Evolutionary conservation across 2,329 filamentous ascomycete genomes (phyloP).

Genomic region (Paramyrothecium sp.): DNA sequence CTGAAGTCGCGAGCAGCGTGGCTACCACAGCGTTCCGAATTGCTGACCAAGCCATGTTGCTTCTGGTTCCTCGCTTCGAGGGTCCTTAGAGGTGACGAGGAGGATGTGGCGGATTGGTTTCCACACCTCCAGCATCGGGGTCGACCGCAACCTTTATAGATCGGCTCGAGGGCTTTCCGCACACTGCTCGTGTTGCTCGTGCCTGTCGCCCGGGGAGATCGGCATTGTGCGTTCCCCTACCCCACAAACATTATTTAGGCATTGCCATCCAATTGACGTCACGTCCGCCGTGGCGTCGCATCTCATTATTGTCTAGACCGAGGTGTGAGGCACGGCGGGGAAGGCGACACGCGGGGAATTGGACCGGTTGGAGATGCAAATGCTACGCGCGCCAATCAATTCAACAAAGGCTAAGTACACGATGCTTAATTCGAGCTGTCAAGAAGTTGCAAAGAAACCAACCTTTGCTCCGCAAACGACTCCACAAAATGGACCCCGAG

Average conservation of each 20-base stretch:
- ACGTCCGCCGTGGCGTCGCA: neutral
- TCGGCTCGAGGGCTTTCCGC: too few relatives aligned
- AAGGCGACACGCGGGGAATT: neutral
- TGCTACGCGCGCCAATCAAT: neutral
- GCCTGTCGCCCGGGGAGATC: neutral
- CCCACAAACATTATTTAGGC: neutral
- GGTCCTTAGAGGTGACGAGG: too few relatives aligned
- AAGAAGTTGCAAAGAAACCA: neutral
- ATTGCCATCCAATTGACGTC: neutral
- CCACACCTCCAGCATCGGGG: too few relatives aligned
- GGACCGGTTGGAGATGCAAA: neutral
- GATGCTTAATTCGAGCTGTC: neutral
- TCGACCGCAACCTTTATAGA: too few relatives aligned
- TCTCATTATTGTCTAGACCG: neutral
- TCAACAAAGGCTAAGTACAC: neutral
- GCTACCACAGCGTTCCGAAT: neutral
- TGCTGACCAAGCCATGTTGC: neutral
- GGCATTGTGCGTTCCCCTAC: neutral
- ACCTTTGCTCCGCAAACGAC: neutral
- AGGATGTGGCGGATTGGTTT: too few relatives aligned
- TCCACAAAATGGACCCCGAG: neutral
- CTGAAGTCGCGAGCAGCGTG: neutral
- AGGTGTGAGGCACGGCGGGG: neutral
- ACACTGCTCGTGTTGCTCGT: too few relatives aligned
- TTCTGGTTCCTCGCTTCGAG: too few relatives aligned